Evolutionary conservation across 1,139 yeast genomes (phyloP).

Genomic region (Suhomyces bokatorum): DNA sequence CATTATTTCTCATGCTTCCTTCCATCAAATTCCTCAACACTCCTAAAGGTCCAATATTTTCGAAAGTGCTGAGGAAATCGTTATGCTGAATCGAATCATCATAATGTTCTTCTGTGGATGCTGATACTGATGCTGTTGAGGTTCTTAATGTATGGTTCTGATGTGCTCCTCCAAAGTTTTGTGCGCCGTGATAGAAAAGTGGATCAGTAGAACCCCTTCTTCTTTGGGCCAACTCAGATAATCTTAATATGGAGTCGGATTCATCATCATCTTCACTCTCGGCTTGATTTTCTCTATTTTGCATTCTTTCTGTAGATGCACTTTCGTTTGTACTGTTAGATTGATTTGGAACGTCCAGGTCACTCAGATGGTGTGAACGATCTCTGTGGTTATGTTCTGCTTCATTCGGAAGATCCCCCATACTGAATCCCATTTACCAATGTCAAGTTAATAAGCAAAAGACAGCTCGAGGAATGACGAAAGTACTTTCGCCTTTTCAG

Average conservation of each 20-base stretch:
- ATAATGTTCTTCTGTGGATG: not conserved
- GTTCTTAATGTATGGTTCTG: not conserved
- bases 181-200: no score
- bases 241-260: not conserved
- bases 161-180: no score
- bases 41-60: not conserved
- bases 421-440: not conserved
- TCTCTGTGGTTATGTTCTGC: not conserved
- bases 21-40: not conserved
- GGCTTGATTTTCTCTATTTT: not conserved
- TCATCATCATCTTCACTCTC: not conserved
- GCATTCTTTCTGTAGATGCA: not conserved
- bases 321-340: not conserved
- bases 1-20: not conserved
- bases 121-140: no score
- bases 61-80: not conserved
- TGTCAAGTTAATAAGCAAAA: not conserved
- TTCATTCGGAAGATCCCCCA: no score
- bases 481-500: no score
- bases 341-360: not conserved
- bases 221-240: not conserved
- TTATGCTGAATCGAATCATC: not conserved
- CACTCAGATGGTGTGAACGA: not conserved
- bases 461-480: not conserved
- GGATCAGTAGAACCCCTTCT: not conserved